phyloP scores from a whole-genome alignment of 306 rosid species.

The Fragaria ananassa region DNA sequence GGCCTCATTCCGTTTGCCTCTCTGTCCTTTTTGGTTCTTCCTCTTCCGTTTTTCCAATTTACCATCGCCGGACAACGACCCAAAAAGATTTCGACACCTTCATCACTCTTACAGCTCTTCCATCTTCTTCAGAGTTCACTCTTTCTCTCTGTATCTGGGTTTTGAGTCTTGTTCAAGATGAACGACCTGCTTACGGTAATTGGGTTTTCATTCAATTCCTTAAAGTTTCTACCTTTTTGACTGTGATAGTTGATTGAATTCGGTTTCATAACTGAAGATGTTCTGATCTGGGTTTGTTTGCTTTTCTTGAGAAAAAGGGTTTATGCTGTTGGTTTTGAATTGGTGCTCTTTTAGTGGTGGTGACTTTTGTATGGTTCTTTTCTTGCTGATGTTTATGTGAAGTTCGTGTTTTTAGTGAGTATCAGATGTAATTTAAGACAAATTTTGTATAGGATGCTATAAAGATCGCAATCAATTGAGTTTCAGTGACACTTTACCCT shows the following conservation, averaged over 20 bases:
- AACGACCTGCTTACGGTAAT: slow-evolving; percentile 90
- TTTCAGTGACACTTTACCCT: slow-evolving; percentile 1
- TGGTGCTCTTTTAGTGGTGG: neutral
- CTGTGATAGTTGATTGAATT: slow-evolving; percentile 11
- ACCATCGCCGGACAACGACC: slow-evolving; percentile 45
- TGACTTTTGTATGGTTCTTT: neutral
- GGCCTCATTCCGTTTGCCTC: slow-evolving; percentile 17
- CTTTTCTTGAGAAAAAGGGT: neutral
- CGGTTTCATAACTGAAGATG: neutral
- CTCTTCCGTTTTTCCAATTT: neutral
- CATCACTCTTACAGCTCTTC: neutral
- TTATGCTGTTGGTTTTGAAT: neutral
- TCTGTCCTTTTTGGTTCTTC: slow-evolving; percentile 38
- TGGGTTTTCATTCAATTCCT: slow-evolving; percentile 7
- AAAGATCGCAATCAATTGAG: slow-evolving; percentile 24
- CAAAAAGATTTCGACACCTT: neutral
- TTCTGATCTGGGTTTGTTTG: slow-evolving; percentile 10
- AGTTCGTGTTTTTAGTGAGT: neutral
- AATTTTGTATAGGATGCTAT: slow-evolving; percentile 10
- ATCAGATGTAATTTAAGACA: slow-evolving; percentile 1
- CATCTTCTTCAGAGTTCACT: slow-evolving; percentile 9
- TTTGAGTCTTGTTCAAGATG: slow-evolving; percentile 48
- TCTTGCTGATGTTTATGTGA: neutral
- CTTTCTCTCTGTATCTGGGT: slow-evolving; percentile 1
- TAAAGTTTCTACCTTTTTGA: neutral